A percentile compares a stretch with the other conserved stretches of the same genome.
These are phyloP conservation scores for Phaeophleospora eucalypticola DNA, from an alignment of 2,329 filamentous ascomycete genomes.

Conservation along the genomic window DNA sequence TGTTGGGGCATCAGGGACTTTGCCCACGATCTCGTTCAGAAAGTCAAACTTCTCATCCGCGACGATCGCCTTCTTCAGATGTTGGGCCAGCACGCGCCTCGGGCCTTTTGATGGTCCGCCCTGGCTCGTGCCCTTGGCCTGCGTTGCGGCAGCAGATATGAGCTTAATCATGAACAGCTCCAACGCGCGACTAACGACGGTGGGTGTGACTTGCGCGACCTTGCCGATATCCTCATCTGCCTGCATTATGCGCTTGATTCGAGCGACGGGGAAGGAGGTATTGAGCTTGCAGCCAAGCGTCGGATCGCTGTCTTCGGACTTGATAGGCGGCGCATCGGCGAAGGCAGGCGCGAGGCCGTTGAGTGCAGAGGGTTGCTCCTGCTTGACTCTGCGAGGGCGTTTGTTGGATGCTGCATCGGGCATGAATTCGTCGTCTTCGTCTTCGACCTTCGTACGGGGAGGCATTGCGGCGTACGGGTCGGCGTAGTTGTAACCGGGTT, in stretches of 20 bases:
- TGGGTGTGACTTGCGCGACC: constrained; percentile 94
- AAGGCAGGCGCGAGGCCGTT: constrained; percentile 9
- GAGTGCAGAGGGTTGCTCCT: constrained; percentile 9
- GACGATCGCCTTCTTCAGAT: constrained; percentile 86
- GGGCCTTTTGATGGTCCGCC: constrained; percentile 43
- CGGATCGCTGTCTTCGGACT: constrained; percentile 25
- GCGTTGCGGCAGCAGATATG: constrained; percentile 79
- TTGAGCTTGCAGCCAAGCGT: constrained; percentile 64
- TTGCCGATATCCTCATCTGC: constrained; percentile 98
- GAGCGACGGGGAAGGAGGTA: constrained; percentile 93
- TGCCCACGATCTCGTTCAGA: constrained; percentile 80
- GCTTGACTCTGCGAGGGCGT: constrained; percentile 19
- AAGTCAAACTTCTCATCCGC: constrained; percentile 94
- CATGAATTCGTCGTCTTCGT: constrained; percentile 32
- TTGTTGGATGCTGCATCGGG: constrained; percentile 26
- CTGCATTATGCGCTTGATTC: constrained; percentile 99
- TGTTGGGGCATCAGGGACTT: constrained; percentile 64
- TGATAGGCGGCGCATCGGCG: constrained; percentile 12
- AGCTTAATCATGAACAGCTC: constrained; percentile 97
- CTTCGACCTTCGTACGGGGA: constrained; percentile 17
- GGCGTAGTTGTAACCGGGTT: constrained; percentile 18
- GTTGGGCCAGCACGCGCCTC: constrained; percentile 82
- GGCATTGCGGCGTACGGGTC: constrained; percentile 20
- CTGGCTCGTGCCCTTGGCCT: constrained; percentile 54
- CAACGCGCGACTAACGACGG: constrained; percentile 80